These are phyloP conservation scores for Sabuloglossum arenarium DNA, from an alignment of 495 filamentous ascomycete species.

Conservation along the genomic window DNA sequence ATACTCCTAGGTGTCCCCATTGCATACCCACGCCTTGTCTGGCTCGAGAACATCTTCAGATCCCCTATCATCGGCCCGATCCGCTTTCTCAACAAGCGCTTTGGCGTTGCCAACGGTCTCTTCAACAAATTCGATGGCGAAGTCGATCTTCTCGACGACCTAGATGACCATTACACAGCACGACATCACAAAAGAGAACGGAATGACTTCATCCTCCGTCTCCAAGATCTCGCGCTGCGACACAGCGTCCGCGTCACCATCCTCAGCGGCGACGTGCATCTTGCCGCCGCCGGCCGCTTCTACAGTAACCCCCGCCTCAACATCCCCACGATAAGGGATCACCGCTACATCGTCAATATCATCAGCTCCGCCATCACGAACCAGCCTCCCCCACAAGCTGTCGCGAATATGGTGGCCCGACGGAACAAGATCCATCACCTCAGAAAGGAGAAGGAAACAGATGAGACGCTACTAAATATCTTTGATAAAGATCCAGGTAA, in stretches of 20 bases:
- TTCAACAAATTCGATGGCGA: constrained; percentile 90
- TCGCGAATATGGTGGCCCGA: constrained; percentile 70
- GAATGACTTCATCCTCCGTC: constrained; percentile 43
- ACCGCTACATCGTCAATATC: constrained; percentile 55
- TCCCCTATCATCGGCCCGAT: constrained; percentile 71
- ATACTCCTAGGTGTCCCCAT: constrained; percentile 44
- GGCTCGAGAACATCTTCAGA: constrained; percentile 59
- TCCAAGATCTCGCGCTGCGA: constrained; percentile 49
- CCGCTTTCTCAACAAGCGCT: constrained; percentile 74
- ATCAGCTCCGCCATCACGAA: constrained; percentile 73
- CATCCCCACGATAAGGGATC: constrained; percentile 40
- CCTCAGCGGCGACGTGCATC: constrained; percentile 60
- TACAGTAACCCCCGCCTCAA: constrained; percentile 43
- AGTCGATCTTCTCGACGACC: constrained; percentile 76
- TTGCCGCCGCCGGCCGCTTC: constrained; percentile 55
- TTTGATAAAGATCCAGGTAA: constrained; percentile 70
- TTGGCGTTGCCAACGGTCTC: constrained; percentile 62
- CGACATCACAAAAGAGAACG: constrained; percentile 81
- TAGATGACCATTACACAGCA: constrained; percentile 91
- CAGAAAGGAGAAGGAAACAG: constrained; percentile 57
- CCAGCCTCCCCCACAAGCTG: constrained; percentile 72
- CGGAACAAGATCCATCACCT: constrained; percentile 87
- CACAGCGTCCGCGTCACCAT: constrained; percentile 68
- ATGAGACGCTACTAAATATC: constrained; percentile 72
- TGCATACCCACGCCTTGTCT: constrained; percentile 79